Base-by-base conservation (phyloP, 176 grass and related monocot genomes). In the Dactylis glomerata region DNA sequence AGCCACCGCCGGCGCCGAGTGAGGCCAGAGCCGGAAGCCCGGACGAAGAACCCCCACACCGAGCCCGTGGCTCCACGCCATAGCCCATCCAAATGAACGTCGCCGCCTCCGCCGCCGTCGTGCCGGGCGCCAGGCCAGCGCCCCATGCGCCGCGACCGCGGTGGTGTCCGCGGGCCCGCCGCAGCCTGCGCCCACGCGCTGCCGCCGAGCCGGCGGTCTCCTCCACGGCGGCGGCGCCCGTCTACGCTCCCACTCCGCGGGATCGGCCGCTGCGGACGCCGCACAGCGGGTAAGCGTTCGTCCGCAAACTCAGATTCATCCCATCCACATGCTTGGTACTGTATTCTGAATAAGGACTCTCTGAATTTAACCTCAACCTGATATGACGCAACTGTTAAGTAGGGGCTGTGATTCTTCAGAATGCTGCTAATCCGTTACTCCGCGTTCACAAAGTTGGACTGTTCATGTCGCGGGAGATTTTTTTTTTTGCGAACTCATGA, bases 241-340 rank as follows among this genome's bases (percentile, higher is more conserved):
- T 93, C 49, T 95, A 98, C 82, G 79, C 37, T 17, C 91, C 91
- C 71, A 95, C 87, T 23, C 91, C 91, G 52, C 78, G 76, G 52
- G 91, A 92, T 79, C 87, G 96, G 68, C 71, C 86, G 46, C 96
- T 95, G 50, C 85, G 92, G 79, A 98, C 96, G 78, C 96, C 96
- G 52, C 96, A 98, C 40, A 95, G 91, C 88, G 93, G 96, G 96
- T 98, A 87, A 42, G 22, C 45, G 11, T 2, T 45, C 9, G 12
- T 33, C 34, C 19, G 1, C 44, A 40, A 27, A 75, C 14, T n/a
- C 42, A 10, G 66, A 72, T 73, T 59, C 44, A 50, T 26, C 71
- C 71, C 26, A 1, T 61, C 19, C 62, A 68, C 54, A 45, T 4
- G 42, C 78, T 26, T n/a, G n/a, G n/a, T n/a, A n/a, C 23, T 30